Evolutionary conservation across 805 yeast genomes (phyloP).

Genomic region (Pichia exigua): DNA sequence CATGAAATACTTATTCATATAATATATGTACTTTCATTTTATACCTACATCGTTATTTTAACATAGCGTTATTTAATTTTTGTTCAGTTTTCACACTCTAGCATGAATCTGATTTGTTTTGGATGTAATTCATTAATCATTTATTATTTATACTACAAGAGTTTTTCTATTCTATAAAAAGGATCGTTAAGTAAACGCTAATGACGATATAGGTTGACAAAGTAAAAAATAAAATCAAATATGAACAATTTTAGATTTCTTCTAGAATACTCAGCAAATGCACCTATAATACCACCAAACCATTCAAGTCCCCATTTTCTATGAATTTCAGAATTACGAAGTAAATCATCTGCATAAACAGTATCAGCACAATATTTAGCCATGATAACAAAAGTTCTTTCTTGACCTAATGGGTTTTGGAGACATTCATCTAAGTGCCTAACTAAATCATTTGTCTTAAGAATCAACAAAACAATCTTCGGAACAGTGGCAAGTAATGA

Average conservation of each 20-base stretch:
- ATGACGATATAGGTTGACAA: constrained; percentile 6
- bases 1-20: no score
- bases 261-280: constrained; percentile 28
- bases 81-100: no score
- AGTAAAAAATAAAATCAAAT: constrained; percentile 27
- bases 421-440: constrained; percentile 81
- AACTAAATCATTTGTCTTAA: constrained; percentile 91
- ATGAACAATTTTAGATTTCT: constrained; percentile 26
- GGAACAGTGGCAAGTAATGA: constrained; percentile 72
- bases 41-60: no score
- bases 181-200: neutral
- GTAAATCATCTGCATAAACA: constrained; percentile 55
- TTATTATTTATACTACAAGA: neutral
- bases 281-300: constrained; percentile 21
- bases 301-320: constrained; percentile 18
- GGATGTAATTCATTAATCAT: neutral
- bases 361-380: constrained; percentile 82
- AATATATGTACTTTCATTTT: no score
- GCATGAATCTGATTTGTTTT: neutral
- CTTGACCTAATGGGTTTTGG: constrained; percentile 77
- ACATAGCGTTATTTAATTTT: no score
- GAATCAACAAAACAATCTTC: constrained; percentile 70
- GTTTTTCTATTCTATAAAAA: neutral
- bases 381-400: constrained; percentile 80
- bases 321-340: constrained; percentile 6